Percentiles rank a stretch among this genome's conserved stretches.
Evolutionary conservation across 1,284 basidiomycete species (phyloP).

Genomic region (Tilletia indica): DNA sequence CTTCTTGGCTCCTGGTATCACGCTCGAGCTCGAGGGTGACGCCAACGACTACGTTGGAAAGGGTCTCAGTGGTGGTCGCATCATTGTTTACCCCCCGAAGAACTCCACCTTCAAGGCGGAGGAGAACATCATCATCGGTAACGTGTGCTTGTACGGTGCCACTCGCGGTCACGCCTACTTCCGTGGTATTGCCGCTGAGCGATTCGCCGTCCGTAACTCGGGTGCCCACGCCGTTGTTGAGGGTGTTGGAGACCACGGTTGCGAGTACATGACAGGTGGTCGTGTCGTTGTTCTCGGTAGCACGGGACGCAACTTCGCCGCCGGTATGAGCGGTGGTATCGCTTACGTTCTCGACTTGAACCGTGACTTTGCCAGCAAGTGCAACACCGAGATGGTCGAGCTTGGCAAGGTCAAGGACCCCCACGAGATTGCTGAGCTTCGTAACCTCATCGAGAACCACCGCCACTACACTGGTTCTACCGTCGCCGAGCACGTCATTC

Average conservation of each 20-base stretch:
- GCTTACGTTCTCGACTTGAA: conserved; percentile 53
- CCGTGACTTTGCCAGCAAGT: conserved; percentile 46
- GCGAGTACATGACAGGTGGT: conserved; percentile 50
- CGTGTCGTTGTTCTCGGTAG: conserved; percentile 43
- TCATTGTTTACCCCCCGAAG: conserved; percentile 53
- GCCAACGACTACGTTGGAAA: conserved; percentile 49
- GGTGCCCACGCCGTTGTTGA: conserved; percentile 52
- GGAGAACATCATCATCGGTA: conserved; percentile 51
- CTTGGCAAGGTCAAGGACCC: conserved; percentile 49
- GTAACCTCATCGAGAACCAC: conserved; percentile 54
- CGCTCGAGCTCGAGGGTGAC: conserved; percentile 51
- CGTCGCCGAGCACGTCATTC: conserved; percentile 48
- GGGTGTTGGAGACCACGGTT: conserved; percentile 47
- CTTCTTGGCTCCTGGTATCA: conserved; percentile 51
- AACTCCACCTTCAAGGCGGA: conserved; percentile 50
- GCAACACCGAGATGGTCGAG: conserved; percentile 53
- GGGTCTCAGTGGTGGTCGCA: conserved; percentile 43
- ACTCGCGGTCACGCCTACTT: conserved; percentile 48
- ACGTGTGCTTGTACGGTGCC: conserved; percentile 44
- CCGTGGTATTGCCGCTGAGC: conserved; percentile 48
- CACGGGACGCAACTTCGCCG: conserved; percentile 46
- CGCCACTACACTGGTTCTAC: conserved; percentile 52
- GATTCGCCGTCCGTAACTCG: conserved; percentile 54
- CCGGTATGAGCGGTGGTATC: conserved; percentile 50
- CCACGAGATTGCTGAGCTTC: conserved; percentile 52